These are phyloP conservation scores for Shiraia sp. DNA, from an alignment of 2,329 filamentous ascomycete genomes.

Conservation along the genomic window DNA sequence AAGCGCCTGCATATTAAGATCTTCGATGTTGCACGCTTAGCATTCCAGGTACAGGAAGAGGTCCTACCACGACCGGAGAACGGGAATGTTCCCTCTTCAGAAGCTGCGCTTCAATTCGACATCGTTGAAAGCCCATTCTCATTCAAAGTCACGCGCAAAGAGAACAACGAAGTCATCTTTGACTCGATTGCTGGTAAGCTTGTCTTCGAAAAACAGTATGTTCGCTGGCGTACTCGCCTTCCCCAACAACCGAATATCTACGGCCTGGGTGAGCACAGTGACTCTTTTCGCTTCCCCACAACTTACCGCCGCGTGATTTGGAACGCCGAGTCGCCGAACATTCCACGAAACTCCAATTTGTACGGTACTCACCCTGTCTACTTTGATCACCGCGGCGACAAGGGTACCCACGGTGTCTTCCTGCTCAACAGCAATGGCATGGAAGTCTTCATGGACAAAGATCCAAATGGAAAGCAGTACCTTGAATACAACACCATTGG, in stretches of 20 bases:
- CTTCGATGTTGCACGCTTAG: conserved; percentile 68
- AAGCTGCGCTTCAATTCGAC: conserved; percentile 58
- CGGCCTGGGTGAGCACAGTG: conserved; percentile 77
- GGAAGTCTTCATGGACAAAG: conserved; percentile 73
- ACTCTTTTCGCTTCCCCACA: conserved; percentile 68
- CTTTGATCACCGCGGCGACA: conserved; percentile 67
- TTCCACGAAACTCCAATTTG: conserved; percentile 66
- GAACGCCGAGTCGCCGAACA: conserved; percentile 66
- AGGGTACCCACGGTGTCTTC: conserved; percentile 44
- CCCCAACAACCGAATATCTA: conserved; percentile 73
- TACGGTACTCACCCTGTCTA: conserved; percentile 77
- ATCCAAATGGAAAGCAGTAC: conserved; percentile 63
- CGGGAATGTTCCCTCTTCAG: conserved; percentile 33
- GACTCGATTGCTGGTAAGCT: conserved; percentile 69
- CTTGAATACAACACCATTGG: conserved; percentile 81
- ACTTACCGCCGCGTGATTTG: conserved; percentile 72
- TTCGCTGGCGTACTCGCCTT: conserved; percentile 71
- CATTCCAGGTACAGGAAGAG: conserved; percentile 74
- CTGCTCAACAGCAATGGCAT: conserved; percentile 53
- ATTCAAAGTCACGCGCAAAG: conserved; percentile 65
- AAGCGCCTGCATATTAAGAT: conserved; percentile 75
- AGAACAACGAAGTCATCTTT: conserved; percentile 65
- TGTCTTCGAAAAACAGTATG: conserved; percentile 78
- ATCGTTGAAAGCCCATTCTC: conserved; percentile 65
- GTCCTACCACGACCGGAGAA: conserved; percentile 65